These are phyloP conservation scores for Mimosa pudica DNA, from an alignment of 306 rosid species.

Conservation along the genomic window DNA sequence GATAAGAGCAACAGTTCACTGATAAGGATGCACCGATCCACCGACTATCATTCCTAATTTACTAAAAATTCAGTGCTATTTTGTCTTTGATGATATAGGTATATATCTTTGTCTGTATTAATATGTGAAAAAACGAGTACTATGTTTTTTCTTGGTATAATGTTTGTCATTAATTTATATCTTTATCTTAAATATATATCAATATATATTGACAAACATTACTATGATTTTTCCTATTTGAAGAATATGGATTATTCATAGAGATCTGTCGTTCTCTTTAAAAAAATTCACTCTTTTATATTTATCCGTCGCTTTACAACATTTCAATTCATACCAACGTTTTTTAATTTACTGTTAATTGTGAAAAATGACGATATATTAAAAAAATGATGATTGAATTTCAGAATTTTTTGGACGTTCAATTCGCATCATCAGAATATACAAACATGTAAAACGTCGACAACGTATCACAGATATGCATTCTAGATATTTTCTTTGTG, in stretches of 20 bases:
- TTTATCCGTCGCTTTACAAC: neutral
- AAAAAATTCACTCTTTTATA: neutral
- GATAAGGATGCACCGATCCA: slow-evolving; percentile 4
- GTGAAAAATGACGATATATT: neutral
- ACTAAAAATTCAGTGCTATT: neutral
- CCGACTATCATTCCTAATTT: neutral
- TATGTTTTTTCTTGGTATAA: no score
- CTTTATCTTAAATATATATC: neutral
- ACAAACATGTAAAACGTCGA: neutral
- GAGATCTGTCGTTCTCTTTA: neutral
- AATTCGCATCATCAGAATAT: neutral
- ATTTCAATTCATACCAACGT: neutral
- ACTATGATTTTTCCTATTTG: neutral
- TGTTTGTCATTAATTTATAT: neutral
- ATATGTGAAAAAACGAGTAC: no score
- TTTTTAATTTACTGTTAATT: neutral
- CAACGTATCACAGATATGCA: neutral
- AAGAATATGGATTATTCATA: neutral
- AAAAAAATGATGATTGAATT: neutral
- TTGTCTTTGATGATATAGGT: neutral
- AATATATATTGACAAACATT: neutral
- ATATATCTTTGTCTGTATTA: neutral
- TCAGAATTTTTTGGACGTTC: neutral
- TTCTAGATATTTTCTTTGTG: neutral
- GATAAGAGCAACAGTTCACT: neutral